These are phyloP conservation scores for Starmera dryadoides DNA, from an alignment of 805 yeast genomes.

Conservation along the genomic window DNA sequence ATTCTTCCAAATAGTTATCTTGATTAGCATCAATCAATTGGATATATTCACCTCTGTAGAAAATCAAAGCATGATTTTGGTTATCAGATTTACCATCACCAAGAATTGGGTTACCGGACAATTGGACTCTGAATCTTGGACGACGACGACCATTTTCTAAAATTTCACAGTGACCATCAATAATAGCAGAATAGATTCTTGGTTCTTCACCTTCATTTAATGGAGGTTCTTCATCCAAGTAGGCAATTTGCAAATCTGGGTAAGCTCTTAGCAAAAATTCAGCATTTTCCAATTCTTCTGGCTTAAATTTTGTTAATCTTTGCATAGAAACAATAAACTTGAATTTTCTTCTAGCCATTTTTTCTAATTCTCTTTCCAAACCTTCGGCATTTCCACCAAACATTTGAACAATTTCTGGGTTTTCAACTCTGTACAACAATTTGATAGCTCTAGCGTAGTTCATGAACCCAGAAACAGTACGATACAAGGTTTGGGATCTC, in stretches of 20 bases:
- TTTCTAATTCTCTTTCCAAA: constrained; percentile 87
- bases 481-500: constrained; percentile 92
- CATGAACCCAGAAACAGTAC: constrained; percentile 98
- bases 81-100: constrained; percentile 90
- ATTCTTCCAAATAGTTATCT: constrained; percentile 80
- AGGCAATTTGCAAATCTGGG: constrained; percentile 85
- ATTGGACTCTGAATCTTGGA: constrained; percentile 67
- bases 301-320: constrained; percentile 62
- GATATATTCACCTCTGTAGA: constrained; percentile 79
- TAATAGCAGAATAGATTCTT: constrained; percentile 66
- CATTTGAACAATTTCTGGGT: constrained; percentile 93
- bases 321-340: constrained; percentile 82
- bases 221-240: constrained; percentile 89
- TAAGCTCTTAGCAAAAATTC: constrained; percentile 77
- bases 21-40: constrained; percentile 84
- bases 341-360: constrained; percentile 81
- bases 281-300: constrained; percentile 72
- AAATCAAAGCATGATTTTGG: constrained; percentile 74
- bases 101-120: constrained; percentile 78
- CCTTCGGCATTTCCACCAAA: constrained; percentile 99
- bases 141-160: constrained; percentile 67
- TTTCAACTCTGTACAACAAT: constrained; percentile 87
- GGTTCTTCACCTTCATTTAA: constrained; percentile 62
- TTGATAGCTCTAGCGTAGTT: constrained; percentile 96
- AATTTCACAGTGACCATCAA: constrained; percentile 75